Evolutionary conservation across 83 land plant genomes (phyloP).

Genomic region (Thuja plicata): DNA sequence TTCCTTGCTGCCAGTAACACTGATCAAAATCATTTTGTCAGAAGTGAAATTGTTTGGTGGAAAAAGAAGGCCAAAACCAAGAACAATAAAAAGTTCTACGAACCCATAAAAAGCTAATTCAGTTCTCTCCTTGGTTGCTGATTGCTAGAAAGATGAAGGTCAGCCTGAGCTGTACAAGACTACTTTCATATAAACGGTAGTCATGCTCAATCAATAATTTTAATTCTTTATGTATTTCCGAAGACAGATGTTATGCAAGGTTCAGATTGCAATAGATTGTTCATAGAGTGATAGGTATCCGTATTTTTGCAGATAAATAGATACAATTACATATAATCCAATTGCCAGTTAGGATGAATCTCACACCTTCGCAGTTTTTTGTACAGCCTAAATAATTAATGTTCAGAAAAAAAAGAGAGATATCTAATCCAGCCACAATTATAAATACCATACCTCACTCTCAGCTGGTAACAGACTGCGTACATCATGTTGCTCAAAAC

Average conservation of each 20-base stretch:
- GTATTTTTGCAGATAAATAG: not conserved
- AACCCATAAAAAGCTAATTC: not conserved
- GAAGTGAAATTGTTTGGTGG: not conserved
- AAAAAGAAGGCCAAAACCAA: not conserved
- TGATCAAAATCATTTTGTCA: not conserved
- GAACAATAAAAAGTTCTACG: not conserved
- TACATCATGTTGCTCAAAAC: slow-evolving; percentile 95
- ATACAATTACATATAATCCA: not conserved
- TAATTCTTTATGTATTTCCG: not conserved
- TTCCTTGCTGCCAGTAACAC: not conserved
- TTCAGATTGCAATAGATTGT: not conserved
- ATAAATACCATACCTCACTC: slow-evolving; percentile 65
- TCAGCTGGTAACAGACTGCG: slow-evolving; percentile 93
- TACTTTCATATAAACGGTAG: not conserved
- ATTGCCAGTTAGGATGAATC: not conserved
- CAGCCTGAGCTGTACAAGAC: not conserved
- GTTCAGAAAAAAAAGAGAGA: not conserved
- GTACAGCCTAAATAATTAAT: not conserved
- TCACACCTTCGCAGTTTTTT: not conserved
- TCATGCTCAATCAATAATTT: not conserved
- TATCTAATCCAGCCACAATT: not conserved
- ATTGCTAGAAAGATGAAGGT: not conserved
- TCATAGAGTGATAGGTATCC: not conserved
- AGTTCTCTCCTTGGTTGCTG: not conserved
- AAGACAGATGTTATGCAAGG: not conserved